Evolutionary conservation across 352 stramenopile genomes (phyloP).

Genomic region (Globisporangium barbulae): DNA sequence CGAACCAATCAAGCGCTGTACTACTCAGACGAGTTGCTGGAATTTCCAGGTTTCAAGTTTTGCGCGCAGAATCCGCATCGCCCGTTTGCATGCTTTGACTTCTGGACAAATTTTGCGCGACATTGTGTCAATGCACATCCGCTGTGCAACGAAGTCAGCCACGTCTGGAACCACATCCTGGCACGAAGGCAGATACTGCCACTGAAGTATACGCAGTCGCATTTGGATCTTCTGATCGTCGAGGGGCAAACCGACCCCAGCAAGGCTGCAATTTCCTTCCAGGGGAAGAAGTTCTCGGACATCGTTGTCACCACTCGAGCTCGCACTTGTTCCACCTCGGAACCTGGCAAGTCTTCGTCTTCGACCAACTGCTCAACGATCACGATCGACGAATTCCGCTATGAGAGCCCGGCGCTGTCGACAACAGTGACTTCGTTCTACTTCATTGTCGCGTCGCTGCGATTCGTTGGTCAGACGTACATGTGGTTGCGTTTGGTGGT

Average conservation of each 20-base stretch:
- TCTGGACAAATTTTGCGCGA: constrained; percentile 62
- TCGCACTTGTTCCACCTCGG: not conserved
- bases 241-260: constrained; percentile 19
- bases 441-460: not conserved
- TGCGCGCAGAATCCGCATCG: constrained; percentile 3
- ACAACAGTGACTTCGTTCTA: constrained; percentile 6
- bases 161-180: constrained; percentile 15
- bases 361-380: constrained; percentile 4
- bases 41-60: constrained; percentile 4
- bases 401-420: constrained; percentile 9
- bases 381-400: constrained; percentile 15
- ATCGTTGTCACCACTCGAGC: constrained; percentile 14
- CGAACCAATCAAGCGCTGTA: constrained; percentile 17
- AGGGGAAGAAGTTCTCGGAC: constrained; percentile 17
- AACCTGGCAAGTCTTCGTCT: not conserved
- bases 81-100: constrained; percentile 33
- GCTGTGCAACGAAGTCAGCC: not conserved
- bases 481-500: constrained; percentile 8
- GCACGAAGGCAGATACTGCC: not conserved
- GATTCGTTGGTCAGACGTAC: constrained; percentile 14
- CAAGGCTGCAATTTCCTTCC: constrained; percentile 12
- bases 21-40: constrained; percentile 2
- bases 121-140: constrained; percentile 2
- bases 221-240: constrained; percentile 18
- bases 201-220: constrained; percentile 8